These are phyloP conservation scores for Scleroderma citrinum DNA, from an alignment of 768 basidiomycete species.

Conservation along the genomic window DNA sequence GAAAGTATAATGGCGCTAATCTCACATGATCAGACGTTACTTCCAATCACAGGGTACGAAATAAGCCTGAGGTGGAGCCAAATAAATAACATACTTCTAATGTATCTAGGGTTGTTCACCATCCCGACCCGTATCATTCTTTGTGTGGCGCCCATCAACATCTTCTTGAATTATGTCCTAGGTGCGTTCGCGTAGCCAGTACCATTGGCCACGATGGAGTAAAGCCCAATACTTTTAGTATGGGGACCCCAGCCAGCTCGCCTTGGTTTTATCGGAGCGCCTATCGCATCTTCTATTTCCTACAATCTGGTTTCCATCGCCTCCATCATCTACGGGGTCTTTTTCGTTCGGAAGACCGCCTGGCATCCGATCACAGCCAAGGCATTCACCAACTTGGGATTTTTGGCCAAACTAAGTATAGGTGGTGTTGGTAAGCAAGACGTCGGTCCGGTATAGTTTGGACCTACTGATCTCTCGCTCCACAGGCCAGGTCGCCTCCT, in stretches of 20 bases:
- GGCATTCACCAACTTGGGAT: slow-evolving; percentile 60
- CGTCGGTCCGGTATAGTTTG: neutral
- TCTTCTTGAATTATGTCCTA: slow-evolving; percentile 74
- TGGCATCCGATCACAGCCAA: slow-evolving; percentile 75
- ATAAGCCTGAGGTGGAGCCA: slow-evolving; percentile 35
- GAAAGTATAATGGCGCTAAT: neutral
- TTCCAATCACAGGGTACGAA: slow-evolving; percentile 78
- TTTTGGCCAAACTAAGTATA: slow-evolving; percentile 69
- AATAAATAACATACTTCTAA: neutral
- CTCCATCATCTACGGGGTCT: slow-evolving; percentile 57
- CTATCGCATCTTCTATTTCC: slow-evolving; percentile 80
- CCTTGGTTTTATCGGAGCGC: slow-evolving; percentile 89
- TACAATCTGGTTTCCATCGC: slow-evolving; percentile 73
- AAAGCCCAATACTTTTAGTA: slow-evolving; percentile 52
- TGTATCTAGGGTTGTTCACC: slow-evolving; percentile 59
- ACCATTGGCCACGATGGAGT: neutral
- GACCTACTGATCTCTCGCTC: neutral
- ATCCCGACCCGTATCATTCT: slow-evolving; percentile 79
- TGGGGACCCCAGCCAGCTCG: slow-evolving; percentile 78
- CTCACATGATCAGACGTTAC: slow-evolving; percentile 30
- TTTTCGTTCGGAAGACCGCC: slow-evolving; percentile 63
- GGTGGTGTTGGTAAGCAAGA: slow-evolving; percentile 61
- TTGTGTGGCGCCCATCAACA: slow-evolving; percentile 77
- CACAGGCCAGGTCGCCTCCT: slow-evolving; percentile 70
- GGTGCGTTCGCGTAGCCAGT: slow-evolving; percentile 39